Base-by-base conservation (phyloP, 1,139 yeast genomes). In the Scheffersomyces illinoinensis region DNA sequence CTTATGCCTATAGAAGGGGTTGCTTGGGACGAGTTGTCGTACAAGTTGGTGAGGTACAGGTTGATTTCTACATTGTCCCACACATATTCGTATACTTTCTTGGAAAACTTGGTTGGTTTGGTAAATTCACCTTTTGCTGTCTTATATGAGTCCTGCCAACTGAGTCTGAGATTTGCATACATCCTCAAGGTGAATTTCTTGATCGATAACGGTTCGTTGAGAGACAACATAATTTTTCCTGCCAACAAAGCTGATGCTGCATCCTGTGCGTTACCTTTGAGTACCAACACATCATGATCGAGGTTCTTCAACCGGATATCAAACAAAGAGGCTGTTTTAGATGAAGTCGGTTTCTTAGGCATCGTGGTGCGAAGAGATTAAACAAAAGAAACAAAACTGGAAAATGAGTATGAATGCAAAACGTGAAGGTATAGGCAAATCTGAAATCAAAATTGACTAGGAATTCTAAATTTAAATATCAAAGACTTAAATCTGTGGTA, bases 201-300 rank as follows among this genome's bases (percentile, higher is more conserved):
- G 56, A 95, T 82, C 8, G 86, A 77, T 60, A 92, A 76, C 0
- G 97, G 92, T 65, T 95, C 98, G 43, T 83, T 79, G 0, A 91
- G 86, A 0, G 96, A 85, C 46, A 95, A 75, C 0, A 90, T 95
- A 24, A 95, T 87, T 24, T 86, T 86, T 5, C 99, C 99, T 0
- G 89, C 77, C 48, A 95, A 72, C 17, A 90, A 75, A 1, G 87
- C 91, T 1, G 97, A 89, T 0, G 92, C 83, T 0, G 98, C 97
- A 58, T 89, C 95, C 53, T 84, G 83, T 2, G 90, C 85, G 2
- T 86, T 68, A 0, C 99, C 99, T 66, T 93, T 89, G 49, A 95
- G 73, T 4, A 95, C 85, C 20, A 95, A 76, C 7, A 93, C 96
- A 69, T 93, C 97, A 63, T 88, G 89, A 54, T 91, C 96, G 17